These are phyloP conservation scores for Russula brevipes DNA, from an alignment of 768 basidiomycete species.

Conservation along the genomic window DNA sequence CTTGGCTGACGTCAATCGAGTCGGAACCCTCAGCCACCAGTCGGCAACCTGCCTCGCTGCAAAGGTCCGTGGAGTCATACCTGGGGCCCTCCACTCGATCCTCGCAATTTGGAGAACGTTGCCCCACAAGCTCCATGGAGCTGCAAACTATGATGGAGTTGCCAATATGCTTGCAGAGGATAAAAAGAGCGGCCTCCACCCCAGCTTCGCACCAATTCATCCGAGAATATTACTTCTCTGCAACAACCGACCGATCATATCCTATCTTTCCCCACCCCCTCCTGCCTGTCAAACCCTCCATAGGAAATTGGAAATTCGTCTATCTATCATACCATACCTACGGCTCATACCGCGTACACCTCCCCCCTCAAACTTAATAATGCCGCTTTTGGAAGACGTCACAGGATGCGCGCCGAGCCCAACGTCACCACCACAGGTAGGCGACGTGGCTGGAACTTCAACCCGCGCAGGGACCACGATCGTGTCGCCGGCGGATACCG, in stretches of 20 bases:
- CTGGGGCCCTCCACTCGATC: neutral
- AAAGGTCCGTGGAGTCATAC: no score
- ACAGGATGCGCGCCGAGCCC: neutral
- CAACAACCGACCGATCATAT: no score
- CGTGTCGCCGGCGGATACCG: conserved; percentile 48
- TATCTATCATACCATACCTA: neutral
- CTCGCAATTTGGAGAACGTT: neutral
- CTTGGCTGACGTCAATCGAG: neutral
- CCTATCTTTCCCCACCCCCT: neutral
- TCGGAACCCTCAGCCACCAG: neutral
- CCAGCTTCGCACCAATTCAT: neutral
- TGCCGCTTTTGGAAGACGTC: conserved; percentile 14
- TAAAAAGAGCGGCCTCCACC: neutral
- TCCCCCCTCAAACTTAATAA: conserved; percentile 4
- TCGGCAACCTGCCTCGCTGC: neutral
- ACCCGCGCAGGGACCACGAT: conserved; percentile 35
- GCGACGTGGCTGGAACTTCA: conserved; percentile 19
- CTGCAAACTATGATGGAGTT: neutral
- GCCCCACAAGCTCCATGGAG: neutral
- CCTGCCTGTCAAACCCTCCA: neutral
- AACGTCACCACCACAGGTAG: neutral
- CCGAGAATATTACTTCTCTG: neutral
- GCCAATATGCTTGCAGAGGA: neutral
- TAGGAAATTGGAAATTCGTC: neutral
- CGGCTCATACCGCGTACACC: no score